phyloP scores from a whole-genome alignment of 2,329 filamentous ascomycete species.

The Fusarium sp. region DNA sequence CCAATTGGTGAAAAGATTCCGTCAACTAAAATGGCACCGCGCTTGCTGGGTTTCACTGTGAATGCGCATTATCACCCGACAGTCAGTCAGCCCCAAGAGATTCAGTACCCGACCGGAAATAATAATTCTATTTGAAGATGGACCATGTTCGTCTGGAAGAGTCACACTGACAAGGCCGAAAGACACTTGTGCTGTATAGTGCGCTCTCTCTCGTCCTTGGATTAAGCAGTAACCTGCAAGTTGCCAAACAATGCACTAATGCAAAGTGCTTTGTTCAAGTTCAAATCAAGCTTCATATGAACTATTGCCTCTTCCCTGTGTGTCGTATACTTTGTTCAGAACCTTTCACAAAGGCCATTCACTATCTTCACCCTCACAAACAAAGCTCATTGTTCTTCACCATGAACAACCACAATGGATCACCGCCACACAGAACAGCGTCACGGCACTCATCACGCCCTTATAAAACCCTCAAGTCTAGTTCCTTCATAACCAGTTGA shows the following conservation, averaged over 20 bases:
- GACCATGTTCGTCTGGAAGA: no score
- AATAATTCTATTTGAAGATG: no score
- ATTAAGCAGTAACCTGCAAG: fast-evolving
- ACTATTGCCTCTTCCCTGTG: fast-evolving
- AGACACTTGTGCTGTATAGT: fast-evolving
- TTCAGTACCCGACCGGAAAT: no score
- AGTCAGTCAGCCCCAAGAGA: no score
- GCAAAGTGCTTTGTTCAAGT: no score
- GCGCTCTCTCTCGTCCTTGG: fast-evolving
- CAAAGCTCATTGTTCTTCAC: not conserved
- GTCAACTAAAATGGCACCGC: fast-evolving
- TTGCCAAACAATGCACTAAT: no score
- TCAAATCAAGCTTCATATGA: fast-evolving
- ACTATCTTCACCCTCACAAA: not conserved
- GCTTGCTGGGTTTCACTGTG: fast-evolving
- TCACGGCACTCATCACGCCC: not conserved
- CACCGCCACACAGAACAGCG: not conserved
- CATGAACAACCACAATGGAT: not conserved
- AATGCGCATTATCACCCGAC: not conserved
- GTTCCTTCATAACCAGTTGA: not conserved
- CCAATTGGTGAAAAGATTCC: fast-evolving
- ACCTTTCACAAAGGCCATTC: fast-evolving
- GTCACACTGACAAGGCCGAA: not conserved
- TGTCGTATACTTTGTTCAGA: fast-evolving
- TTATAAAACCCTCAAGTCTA: not conserved